These are phyloP conservation scores for Xylaria nigripes DNA, from an alignment of 495 filamentous ascomycete genomes.

Conservation along the genomic window DNA sequence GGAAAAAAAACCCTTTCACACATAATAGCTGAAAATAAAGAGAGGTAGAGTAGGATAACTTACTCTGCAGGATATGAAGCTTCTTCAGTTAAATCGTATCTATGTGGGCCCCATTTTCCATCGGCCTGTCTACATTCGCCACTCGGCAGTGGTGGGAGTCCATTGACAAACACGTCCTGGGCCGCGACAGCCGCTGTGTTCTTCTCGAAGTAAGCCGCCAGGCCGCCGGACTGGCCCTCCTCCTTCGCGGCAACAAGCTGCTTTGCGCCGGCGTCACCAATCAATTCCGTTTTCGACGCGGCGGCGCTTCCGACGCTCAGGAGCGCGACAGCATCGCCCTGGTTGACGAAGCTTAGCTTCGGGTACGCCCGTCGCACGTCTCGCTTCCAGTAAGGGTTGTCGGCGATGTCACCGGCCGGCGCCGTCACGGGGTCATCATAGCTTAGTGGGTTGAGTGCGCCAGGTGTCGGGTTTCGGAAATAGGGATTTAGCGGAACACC, in stretches of 20 bases:
- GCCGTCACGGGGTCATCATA: conserved; percentile 89
- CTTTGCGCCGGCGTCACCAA: conserved; percentile 77
- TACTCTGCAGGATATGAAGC: conserved; percentile 50
- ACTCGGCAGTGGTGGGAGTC: conserved; percentile 75
- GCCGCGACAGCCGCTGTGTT: conserved; percentile 48
- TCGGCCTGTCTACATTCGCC: conserved; percentile 41
- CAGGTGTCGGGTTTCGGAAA: conserved; percentile 83
- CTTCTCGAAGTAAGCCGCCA: conserved; percentile 66
- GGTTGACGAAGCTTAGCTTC: conserved; percentile 66
- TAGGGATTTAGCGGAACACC: conserved; percentile 89
- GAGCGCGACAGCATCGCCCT: conserved; percentile 77
- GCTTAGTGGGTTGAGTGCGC: conserved; percentile 59
- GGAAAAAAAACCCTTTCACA: not conserved
- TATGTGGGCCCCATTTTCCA: conserved; percentile 44
- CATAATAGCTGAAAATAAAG: not conserved
- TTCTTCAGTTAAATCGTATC: conserved; percentile 48
- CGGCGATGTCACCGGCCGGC: conserved; percentile 90
- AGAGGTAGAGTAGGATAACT: conserved; percentile 23
- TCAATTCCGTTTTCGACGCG: conserved; percentile 70
- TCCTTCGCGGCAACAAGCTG: conserved; percentile 74
- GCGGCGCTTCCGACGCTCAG: conserved; percentile 76
- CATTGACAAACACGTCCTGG: conserved; percentile 62
- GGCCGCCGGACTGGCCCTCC: conserved; percentile 60
- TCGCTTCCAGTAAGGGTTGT: conserved; percentile 98
- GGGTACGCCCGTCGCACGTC: conserved; percentile 82